Conservation (phyloP, 495 filamentous ascomycete species). For the Penicillium manginii region DNA sequence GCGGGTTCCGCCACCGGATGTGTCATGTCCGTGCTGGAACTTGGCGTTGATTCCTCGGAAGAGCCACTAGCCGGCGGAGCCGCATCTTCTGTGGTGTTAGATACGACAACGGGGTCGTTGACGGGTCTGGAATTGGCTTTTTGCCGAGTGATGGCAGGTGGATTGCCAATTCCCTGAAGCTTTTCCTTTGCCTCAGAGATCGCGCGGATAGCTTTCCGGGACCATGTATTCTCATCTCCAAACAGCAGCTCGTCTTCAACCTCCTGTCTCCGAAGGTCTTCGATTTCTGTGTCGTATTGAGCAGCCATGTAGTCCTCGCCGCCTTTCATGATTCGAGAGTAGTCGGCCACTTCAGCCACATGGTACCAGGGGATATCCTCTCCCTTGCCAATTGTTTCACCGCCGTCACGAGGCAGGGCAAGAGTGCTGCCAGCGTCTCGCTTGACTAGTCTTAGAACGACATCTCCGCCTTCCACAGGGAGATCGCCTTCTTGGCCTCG, state of each 20-base stretch:
- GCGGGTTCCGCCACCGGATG: constrained; percentile 2
- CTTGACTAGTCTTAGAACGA: constrained; percentile 83
- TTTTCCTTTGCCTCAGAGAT: constrained; percentile 76
- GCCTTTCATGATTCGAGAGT: constrained; percentile 94
- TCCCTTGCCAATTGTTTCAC: constrained; percentile 63
- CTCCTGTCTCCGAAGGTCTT: constrained; percentile 72
- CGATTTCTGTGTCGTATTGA: constrained; percentile 78
- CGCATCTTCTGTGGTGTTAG: constrained; percentile 27
- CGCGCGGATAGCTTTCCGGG: constrained; percentile 73
- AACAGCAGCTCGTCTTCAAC: constrained; percentile 91
- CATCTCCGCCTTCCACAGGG: constrained; percentile 82
- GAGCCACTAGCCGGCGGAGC: constrained; percentile 46
- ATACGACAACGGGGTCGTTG: constrained; percentile 45
- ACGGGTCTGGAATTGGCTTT: constrained; percentile 48
- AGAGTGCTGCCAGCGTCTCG: constrained; percentile 79
- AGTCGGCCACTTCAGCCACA: constrained; percentile 90
- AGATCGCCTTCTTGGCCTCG: constrained; percentile 81
- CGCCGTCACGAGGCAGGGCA: constrained; percentile 82
- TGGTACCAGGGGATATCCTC: constrained; percentile 93
- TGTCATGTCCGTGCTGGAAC: constrained; percentile 6
- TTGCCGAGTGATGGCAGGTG: constrained; percentile 60
- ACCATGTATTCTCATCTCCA: constrained; percentile 92
- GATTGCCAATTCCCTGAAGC: constrained; percentile 70
- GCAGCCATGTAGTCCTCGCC: constrained; percentile 83
- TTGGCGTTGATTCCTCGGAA: constrained; percentile 27